A percentile compares a stretch with the other conserved stretches of the same genome.
phyloP scores from a whole-genome alignment of 2,329 filamentous ascomycete species.

The Aureobasidium sp. region DNA sequence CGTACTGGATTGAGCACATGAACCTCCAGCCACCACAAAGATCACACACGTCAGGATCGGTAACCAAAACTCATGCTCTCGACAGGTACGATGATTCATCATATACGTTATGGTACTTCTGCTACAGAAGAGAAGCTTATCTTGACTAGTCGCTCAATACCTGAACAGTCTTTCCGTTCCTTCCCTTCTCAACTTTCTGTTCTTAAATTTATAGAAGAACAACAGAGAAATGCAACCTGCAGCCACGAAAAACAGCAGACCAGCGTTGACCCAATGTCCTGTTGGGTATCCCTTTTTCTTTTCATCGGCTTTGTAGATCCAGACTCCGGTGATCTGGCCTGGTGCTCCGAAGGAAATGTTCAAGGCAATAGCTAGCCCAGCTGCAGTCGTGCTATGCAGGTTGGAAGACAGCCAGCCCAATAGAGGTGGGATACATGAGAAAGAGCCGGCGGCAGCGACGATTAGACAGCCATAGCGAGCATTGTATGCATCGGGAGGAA shows the following conservation, averaged over 20 bases:
- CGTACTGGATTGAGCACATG: slow-evolving; percentile 19
- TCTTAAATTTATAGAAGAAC: slow-evolving; percentile 46
- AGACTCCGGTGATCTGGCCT: slow-evolving; percentile 64
- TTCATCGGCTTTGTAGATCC: slow-evolving; percentile 63
- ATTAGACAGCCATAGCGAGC: slow-evolving; percentile 63
- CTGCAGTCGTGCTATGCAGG: slow-evolving; percentile 54
- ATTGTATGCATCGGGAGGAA: slow-evolving; percentile 52
- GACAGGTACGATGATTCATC: too few species aligned
- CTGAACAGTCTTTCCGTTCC: slow-evolving; percentile 8
- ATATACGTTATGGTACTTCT: not conserved
- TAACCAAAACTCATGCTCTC: too few species aligned
- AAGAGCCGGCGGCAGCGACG: slow-evolving; percentile 56
- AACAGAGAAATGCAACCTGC: slow-evolving; percentile 47
- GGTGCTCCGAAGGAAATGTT: slow-evolving; percentile 61
- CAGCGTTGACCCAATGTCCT: slow-evolving; percentile 61
- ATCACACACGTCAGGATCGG: too few species aligned
- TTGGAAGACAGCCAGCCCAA: slow-evolving; percentile 65
- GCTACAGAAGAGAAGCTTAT: not conserved
- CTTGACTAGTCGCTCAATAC: not conserved
- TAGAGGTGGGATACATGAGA: slow-evolving; percentile 60
- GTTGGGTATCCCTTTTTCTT: slow-evolving; percentile 55
- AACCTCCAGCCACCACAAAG: not conserved
- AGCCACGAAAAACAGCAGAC: slow-evolving; percentile 50
- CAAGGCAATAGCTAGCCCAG: slow-evolving; percentile 60
- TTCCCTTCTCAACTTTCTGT: slow-evolving; percentile 21